These are phyloP conservation scores for Microstroma glucosiphilum DNA, from an alignment of 1,284 basidiomycete genomes.

Conservation along the genomic window DNA sequence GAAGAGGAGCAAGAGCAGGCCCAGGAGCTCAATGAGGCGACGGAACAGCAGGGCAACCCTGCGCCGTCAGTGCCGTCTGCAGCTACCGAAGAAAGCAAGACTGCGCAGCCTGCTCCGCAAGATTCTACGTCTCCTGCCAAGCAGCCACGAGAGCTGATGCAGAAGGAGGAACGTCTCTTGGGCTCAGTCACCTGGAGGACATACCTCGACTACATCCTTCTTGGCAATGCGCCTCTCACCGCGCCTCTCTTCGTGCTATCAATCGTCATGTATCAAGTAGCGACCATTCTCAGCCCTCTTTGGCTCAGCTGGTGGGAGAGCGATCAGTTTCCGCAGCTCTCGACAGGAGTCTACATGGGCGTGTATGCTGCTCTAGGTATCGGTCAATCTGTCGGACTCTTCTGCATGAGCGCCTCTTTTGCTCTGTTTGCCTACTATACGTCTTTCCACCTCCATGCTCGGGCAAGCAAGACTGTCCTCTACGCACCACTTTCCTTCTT, in stretches of 20 bases:
- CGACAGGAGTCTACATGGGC: conserved; percentile 25
- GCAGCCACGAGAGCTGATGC: conserved; percentile 14
- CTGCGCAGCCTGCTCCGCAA: not conserved
- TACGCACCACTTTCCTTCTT: conserved; percentile 31
- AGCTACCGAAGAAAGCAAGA: conserved; percentile 46
- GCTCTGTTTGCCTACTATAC: conserved; percentile 20
- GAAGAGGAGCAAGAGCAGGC: conserved; percentile 45
- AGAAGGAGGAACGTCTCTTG: conserved; percentile 19
- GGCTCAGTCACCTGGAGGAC: conserved; percentile 17
- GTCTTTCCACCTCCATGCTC: conserved; percentile 19
- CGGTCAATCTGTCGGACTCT: conserved; percentile 20
- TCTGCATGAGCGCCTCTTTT: conserved; percentile 26
- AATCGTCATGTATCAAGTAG: conserved; percentile 20
- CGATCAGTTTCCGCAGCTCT: conserved; percentile 8
- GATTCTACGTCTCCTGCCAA: not conserved
- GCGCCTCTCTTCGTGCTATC: conserved; percentile 18
- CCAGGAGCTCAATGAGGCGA: conserved; percentile 10
- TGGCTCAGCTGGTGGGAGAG: conserved; percentile 27
- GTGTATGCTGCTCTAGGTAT: conserved; percentile 24
- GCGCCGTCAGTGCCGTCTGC: conserved; percentile 36
- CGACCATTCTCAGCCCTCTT: conserved; percentile 23
- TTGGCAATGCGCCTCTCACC: conserved; percentile 15
- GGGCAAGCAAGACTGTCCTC: conserved; percentile 19
- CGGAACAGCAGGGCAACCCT: conserved; percentile 25
- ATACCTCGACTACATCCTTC: conserved; percentile 22